Percentiles rank a stretch among this genome's conserved stretches.
phyloP scores from a whole-genome alignment of 495 filamentous ascomycete species.

The Chaetomium fimeti region DNA sequence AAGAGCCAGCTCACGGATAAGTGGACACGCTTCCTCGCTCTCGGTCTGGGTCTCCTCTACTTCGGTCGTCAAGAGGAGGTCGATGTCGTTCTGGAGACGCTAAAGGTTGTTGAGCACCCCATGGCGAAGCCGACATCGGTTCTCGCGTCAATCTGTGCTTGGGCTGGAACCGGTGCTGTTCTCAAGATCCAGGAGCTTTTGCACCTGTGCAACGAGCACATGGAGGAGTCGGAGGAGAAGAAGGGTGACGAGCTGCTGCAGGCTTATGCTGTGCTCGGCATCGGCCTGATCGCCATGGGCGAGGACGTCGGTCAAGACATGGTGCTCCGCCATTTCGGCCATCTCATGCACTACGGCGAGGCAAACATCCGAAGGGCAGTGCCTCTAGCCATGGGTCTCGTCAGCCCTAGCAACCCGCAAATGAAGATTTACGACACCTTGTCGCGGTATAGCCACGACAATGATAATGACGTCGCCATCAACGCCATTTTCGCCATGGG shows the following conservation, averaged over 20 bases:
- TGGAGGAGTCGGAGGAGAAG: constrained; percentile 86
- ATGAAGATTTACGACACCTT: constrained; percentile 99
- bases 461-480: constrained; percentile 96
- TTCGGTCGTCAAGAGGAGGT: constrained; percentile 97
- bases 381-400: constrained; percentile 93
- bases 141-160: constrained; percentile 92
- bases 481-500: constrained; percentile 99
- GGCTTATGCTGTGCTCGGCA: constrained; percentile 90
- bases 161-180: constrained; percentile 95
- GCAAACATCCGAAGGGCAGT: constrained; percentile 95
- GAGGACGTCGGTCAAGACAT: constrained; percentile 99
- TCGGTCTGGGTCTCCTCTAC: constrained; percentile 90
- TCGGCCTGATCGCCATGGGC: constrained; percentile 94
- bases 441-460: constrained; percentile 98
- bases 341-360: constrained; percentile 99
- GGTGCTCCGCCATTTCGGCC: constrained; percentile 94
- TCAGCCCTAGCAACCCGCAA: constrained; percentile 96
- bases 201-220: constrained; percentile 95
- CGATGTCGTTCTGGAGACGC: constrained; percentile 87
- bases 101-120: constrained; percentile 93
- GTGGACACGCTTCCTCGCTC: constrained; percentile 94
- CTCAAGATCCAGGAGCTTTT: constrained; percentile 94
- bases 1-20: constrained; percentile 88
- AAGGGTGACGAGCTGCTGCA: constrained; percentile 92
- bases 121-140: constrained; percentile 89